phyloP scores from a whole-genome alignment of 805 yeast species.

The Hermanozyma aechmeae region DNA sequence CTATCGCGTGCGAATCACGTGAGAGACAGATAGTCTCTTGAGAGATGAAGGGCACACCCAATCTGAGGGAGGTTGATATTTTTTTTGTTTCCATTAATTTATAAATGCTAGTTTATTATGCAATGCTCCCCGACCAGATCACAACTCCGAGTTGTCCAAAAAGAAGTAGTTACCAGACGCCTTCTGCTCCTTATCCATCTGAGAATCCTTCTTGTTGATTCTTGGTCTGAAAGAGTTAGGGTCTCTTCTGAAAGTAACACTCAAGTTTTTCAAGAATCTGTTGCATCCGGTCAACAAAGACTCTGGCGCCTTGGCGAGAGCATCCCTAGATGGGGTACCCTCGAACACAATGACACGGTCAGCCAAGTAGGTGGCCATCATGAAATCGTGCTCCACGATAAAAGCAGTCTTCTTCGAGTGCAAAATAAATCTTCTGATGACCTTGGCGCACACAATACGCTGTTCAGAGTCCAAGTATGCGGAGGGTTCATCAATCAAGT shows the following conservation, averaged over 20 bases:
- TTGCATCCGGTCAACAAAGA: constrained; percentile 95
- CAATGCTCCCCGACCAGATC: constrained; percentile 9
- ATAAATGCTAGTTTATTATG: background rate
- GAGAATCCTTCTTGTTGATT: constrained; percentile 94
- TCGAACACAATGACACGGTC: constrained; percentile 98
- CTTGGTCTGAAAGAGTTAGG: constrained; percentile 98
- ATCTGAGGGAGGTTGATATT: background rate
- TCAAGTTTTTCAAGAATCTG: constrained; percentile 90
- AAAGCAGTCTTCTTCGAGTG: constrained; percentile 99
- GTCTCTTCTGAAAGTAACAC: constrained; percentile 98
- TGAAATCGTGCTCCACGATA: constrained; percentile 98
- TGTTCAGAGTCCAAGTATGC: constrained; percentile 99
- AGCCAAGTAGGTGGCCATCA: constrained; percentile 99
- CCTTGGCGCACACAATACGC: constrained; percentile 98
- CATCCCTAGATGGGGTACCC: constrained; percentile 83
- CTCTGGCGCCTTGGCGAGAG: constrained; percentile 85
- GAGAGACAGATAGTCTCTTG: constrained; percentile 1
- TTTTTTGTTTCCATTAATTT: background rate
- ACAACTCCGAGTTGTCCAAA: constrained; percentile 56
- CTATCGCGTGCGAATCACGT: constrained; percentile 6
- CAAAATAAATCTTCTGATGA: constrained; percentile 90
- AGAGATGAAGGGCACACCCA: background rate
- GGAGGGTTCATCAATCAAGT: constrained; percentile 96
- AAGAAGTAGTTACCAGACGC: constrained; percentile 89
- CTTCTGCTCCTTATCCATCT: constrained; percentile 98